Base-by-base conservation (phyloP, 2,329 filamentous ascomycete species). In the Triangularia verruculosa region DNA sequence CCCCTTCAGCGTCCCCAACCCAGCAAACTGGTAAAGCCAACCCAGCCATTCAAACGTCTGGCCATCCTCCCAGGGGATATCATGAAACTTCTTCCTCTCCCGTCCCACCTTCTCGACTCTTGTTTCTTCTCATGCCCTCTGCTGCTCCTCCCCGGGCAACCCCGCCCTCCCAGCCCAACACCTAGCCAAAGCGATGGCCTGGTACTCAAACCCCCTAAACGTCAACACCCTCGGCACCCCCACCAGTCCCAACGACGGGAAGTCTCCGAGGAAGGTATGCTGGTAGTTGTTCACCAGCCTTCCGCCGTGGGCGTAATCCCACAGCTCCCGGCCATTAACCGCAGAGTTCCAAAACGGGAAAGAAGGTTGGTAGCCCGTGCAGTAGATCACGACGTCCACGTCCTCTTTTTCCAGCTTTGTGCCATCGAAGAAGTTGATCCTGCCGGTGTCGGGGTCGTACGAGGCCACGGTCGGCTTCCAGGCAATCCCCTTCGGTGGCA, bases 131-230 rank as follows among this genome's bases (percentile, higher is more conserved):
- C 83, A 86, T n/a, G 63, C 66, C 34, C 72, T 65, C 68, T 82
- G 80, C 59, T 79, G 74, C 1, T 70, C 64, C 0, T 71, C n/a
- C 0, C 75, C 59, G 0, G 82, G 82, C 3, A 85, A 74, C 2
- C 74, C 56, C 0, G 67, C 62, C 13, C 82, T 73, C 0, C 75
- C 74, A 0, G 82, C 73, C 67, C 79, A 84, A 0, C 83, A 67
- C 1, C 83, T 75, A 2, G 83, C 82, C 0, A 85, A 71, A 1
- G 83, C 82, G 47, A 85, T 74, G 1, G 81, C 82, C 69, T 85
- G 83, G 65, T 85, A 85, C 70, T 85, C 83, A 65, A 85, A 85
- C 34, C 79, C 81, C 6, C 83, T 72, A 62, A 85, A 85, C 0
- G 82, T 84, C 12, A 83, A 70, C 0, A 79, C 79, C 0, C 82